Evolutionary conservation across 495 filamentous ascomycete species (phyloP), one percentile per base, ranked within the genome.

Genomic region (Penicillium simplicissimum): DNA sequence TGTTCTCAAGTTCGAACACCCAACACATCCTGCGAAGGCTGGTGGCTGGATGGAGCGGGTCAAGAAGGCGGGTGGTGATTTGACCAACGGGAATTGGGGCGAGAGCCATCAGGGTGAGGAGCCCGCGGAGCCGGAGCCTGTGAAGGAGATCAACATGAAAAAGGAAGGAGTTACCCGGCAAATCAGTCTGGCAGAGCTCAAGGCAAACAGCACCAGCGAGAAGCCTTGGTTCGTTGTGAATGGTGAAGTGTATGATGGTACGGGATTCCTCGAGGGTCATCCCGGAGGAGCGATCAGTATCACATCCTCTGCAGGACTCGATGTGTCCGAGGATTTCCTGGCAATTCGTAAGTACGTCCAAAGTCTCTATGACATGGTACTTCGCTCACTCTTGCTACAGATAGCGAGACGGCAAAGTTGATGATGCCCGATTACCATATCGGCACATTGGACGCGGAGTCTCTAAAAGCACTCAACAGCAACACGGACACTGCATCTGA

Each of bases 31-130:
- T 13, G 88, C 87, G 0, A 86, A 87, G 57, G 82, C 89, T 1
- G 92, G 92, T 10, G 94, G 94, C 0, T 98, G 94, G 94, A 98
- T 98, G 94, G 92, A 97, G 71, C 79, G 86, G 33, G 90, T 95
- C n/a, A 97, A 96, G 74, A 92, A 90, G 57, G 85, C 83, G 9
- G 93, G 94, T 1, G 92, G 93, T 1, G 85, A 97, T 71, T 68
- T 97, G 21, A 76, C 79, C 11, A 96, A 96, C 71, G 88, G 90
- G 0, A 88, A 88, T 67, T 97, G 94, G 94, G 94, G 94, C 10
- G 92, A 97, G 68, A 86, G 79, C 57, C 57, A 84, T 23, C 74
- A 80, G 3, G 87, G 86, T n/a, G 83, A 87, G 63, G 82, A 84
- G 19, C 82, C 77, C 6, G 55, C 71, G 17, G 74, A 69, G 38